A percentile compares a stretch with the other conserved stretches of the same genome.
Evolutionary conservation across 352 stramenopile species (phyloP).

Genomic region (Pythium dissimile): DNA sequence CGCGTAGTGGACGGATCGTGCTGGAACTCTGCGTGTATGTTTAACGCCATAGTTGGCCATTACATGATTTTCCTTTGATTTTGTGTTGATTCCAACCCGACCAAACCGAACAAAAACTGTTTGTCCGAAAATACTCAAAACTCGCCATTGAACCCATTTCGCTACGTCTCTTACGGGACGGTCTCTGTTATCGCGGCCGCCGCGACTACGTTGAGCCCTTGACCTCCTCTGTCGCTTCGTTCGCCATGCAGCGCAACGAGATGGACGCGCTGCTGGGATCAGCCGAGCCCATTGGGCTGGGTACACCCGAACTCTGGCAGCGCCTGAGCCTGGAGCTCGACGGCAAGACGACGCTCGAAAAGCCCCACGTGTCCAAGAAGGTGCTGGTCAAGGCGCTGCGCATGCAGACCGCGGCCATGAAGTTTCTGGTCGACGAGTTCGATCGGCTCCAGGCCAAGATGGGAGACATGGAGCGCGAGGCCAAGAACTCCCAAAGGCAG

Average conservation of each 20-base stretch:
- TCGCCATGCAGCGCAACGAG: conserved; percentile 78
- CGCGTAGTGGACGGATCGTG: background rate
- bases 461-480: conserved; percentile 70
- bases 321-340: conserved; percentile 76
- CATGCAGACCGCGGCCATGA: conserved; percentile 83
- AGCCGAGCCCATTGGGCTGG: conserved; percentile 46
- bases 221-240: background rate
- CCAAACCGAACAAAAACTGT: too few species aligned
- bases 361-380: conserved; percentile 79
- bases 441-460: conserved; percentile 77
- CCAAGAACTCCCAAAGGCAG: conserved; percentile 71
- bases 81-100: too few species aligned
- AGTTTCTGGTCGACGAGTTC: conserved; percentile 81
- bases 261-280: conserved; percentile 58
- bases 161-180: too few species aligned
- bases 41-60: too few species aligned
- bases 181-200: too few species aligned
- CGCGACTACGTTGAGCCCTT: too few species aligned
- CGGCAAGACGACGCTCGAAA: conserved; percentile 74
- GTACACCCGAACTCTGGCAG: conserved; percentile 76
- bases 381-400: conserved; percentile 77
- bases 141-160: too few species aligned
- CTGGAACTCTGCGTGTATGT: too few species aligned
- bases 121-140: too few species aligned
- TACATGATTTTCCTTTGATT: too few species aligned